Evolutionary conservation across 2,329 filamentous ascomycete genomes (phyloP), one percentile per base, ranked within the genome.

Genomic region (Akanthomyces uredinophilus): DNA sequence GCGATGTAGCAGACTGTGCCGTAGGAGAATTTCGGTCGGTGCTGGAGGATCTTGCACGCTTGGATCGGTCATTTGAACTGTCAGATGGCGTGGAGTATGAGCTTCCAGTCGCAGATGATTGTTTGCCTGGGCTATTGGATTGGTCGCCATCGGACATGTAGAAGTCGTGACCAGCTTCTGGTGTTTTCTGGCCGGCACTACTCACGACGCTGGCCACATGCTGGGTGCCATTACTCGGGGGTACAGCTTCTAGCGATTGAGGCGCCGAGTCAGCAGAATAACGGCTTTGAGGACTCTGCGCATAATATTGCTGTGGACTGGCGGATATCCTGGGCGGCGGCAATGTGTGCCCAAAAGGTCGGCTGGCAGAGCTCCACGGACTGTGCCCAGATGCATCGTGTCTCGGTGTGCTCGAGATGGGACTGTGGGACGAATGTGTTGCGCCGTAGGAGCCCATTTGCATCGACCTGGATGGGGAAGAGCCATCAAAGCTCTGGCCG

Each of bases 11-110:
- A 18, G 29, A 29, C 2, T 47, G 37, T 14, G 37, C 49, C 13
- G 37, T 39, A 5, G 37, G 16, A 22, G 24, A 29, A 5, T 32
- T 69, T 76, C 75, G 79, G 22, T 73, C 71, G 1, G 67, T 63
- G 20, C 68, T 70, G 3, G 74, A 69, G 5, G 71, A 66, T 11
- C 66, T 68, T 16, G 66, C 67, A n/a, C 70, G 64, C 2, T 68
- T 63, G 7, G 66, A 69, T n/a, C 70, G 65, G 44, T 68, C 68
- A 27, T 70, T 65, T 2, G 72, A 67, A 50, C 70, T 72, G 16
- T 79, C 78, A 7, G 79, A 78, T 20, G 78, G 67, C 3, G 80
- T 79, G 3, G 81, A 82, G 65, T 78, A 82, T 27, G 72, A 73
- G 69, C 79, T 81, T 50, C 78, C 78, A 8, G 79, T 74, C n/a